Evolutionary conservation across 2,329 filamentous ascomycete genomes (phyloP).

Genomic region (Fusarium albosuccineum): DNA sequence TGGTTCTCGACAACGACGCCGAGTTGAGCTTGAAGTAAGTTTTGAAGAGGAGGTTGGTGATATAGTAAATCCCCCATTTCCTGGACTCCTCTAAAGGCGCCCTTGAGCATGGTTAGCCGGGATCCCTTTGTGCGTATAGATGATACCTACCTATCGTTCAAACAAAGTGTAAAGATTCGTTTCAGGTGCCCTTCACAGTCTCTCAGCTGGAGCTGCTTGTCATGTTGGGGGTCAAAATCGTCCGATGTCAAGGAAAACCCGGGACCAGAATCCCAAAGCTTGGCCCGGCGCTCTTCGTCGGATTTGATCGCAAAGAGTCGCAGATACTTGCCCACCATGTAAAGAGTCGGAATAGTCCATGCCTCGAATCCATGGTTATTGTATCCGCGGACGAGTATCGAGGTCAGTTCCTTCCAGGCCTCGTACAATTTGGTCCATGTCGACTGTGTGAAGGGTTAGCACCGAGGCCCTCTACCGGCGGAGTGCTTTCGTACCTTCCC

Average conservation of each 20-base stretch:
- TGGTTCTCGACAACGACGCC: conserved; percentile 88
- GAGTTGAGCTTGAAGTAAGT: conserved; percentile 97
- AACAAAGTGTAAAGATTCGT: conserved; percentile 89
- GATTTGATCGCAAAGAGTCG: conserved; percentile 91
- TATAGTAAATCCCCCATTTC: conserved; percentile 98
- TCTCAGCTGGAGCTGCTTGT: conserved; percentile 87
- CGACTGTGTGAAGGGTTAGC: conserved; percentile 52
- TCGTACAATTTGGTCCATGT: conserved; percentile 89
- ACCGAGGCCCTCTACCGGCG: not conserved
- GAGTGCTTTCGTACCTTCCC: conserved; percentile 50
- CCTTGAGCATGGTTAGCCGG: conserved; percentile 57
- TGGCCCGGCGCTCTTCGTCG: conserved; percentile 73
- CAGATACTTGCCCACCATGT: conserved; percentile 87
- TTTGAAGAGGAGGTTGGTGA: conserved; percentile 96
- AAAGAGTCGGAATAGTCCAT: conserved; percentile 94
- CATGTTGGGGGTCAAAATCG: conserved; percentile 81
- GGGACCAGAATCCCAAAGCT: conserved; percentile 53
- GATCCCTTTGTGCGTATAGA: not conserved
- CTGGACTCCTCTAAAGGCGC: conserved; percentile 88
- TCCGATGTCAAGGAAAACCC: conserved; percentile 73
- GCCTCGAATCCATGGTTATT: conserved; percentile 80
- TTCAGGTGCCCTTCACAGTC: conserved; percentile 93
- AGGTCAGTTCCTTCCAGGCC: conserved; percentile 87
- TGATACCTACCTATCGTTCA: conserved; percentile 82
- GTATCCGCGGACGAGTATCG: conserved; percentile 84